Percentiles rank a stretch among this genome's conserved stretches.
Evolutionary conservation across 345 rosid species (phyloP).

Genomic region (Lenwebbia sp.): DNA sequence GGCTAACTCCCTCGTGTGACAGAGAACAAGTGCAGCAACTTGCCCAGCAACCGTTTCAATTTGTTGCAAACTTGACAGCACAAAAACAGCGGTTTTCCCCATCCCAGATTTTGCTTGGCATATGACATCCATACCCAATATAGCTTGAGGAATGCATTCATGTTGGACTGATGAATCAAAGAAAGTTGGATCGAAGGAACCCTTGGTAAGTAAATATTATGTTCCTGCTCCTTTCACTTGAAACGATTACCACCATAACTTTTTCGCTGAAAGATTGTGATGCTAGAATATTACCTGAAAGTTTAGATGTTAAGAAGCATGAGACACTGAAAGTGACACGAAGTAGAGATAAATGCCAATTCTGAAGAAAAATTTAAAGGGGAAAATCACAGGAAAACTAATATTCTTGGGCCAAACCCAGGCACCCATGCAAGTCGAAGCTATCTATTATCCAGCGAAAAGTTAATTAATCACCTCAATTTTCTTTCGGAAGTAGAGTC

Average conservation of each 20-base stretch:
- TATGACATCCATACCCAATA: conserved; percentile 94
- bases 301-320: background rate
- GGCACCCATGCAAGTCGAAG: background rate
- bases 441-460: background rate
- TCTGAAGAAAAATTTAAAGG: background rate
- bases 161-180: conserved; percentile 97
- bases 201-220: conserved; percentile 66
- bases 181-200: conserved; percentile 69
- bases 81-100: conserved; percentile 99
- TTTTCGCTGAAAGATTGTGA: conserved; percentile 55
- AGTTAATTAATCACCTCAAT: background rate
- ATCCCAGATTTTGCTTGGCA: conserved; percentile 99
- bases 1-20: conserved; percentile 95
- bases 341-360: background rate
- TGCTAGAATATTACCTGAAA: conserved; percentile 54
- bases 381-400: background rate
- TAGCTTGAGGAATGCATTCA: conserved; percentile 98
- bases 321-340: background rate
- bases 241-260: conserved; percentile 50
- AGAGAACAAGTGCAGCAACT: conserved; percentile 84
- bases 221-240: conserved; percentile 49
- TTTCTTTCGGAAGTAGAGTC: background rate
- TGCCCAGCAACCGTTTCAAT: conserved; percentile 88
- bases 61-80: conserved; percentile 81
- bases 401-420: background rate